These are phyloP conservation scores for Artemisia tridentata DNA, from an alignment of 129 eudicot species.

Conservation along the genomic window DNA sequence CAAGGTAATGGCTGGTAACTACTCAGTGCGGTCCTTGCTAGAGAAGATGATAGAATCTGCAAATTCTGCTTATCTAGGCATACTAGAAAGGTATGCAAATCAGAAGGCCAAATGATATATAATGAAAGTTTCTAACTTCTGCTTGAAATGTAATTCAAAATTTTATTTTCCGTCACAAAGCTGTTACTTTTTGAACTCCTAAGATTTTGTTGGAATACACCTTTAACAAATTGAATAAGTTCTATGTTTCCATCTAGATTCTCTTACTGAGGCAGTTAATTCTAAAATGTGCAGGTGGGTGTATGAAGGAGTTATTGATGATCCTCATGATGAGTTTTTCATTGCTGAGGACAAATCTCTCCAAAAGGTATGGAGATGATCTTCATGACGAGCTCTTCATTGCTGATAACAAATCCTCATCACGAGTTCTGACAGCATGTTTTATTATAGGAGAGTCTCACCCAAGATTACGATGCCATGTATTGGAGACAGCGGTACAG, in stretches of 20 bases:
- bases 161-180: too few species aligned
- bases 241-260: neutral
- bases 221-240: neutral
- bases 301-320: constrained; percentile 97
- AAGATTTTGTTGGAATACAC: neutral
- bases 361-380: constrained; percentile 75
- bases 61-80: constrained; percentile 91
- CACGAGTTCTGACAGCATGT: constrained; percentile 30
- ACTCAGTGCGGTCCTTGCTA: constrained; percentile 83
- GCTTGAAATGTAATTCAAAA: too few species aligned
- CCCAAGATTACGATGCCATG: constrained; percentile 91
- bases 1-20: constrained; percentile 95
- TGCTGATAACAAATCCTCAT: constrained; percentile 57
- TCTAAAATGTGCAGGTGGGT: constrained; percentile 68
- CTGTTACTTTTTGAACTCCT: neutral
- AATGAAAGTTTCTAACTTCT: neutral
- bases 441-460: constrained; percentile 74
- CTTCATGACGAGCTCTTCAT: constrained; percentile 92
- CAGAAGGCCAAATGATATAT: neutral
- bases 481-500: constrained; percentile 95
- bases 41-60: constrained; percentile 95
- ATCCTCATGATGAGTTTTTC: constrained; percentile 93
- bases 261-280: constrained; percentile 15
- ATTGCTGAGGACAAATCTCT: constrained; percentile 94
- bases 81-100: constrained; percentile 74